phyloP scores from a whole-genome alignment of 768 basidiomycete species.

The Tephrocybe rancida region DNA sequence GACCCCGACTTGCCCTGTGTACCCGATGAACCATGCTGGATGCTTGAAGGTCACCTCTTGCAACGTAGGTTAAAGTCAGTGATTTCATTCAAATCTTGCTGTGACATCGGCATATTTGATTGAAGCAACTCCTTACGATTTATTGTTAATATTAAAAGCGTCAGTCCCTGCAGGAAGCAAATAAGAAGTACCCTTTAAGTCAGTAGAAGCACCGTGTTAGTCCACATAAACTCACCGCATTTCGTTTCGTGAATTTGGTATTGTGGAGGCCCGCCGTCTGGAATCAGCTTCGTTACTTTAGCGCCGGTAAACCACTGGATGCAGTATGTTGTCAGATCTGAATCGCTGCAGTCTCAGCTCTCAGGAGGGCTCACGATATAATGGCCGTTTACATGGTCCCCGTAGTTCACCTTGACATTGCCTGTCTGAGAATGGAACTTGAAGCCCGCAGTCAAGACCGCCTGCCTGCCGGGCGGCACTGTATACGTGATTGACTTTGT shows the following conservation, averaged over 20 bases:
- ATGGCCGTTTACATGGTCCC: constrained; percentile 10
- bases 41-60: no score
- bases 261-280: constrained; percentile 3
- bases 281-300: constrained; percentile 8
- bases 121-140: not conserved
- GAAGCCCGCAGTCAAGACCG: constrained; percentile 10
- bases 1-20: no score
- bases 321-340: not conserved
- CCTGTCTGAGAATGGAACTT: constrained; percentile 16
- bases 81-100: no score
- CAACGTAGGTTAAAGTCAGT: no score
- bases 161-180: not conserved
- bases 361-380: constrained; percentile 9
- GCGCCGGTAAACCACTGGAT: constrained; percentile 13
- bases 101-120: no score
- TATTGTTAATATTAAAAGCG: constrained; percentile 3
- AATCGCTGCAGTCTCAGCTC: not conserved
- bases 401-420: constrained; percentile 14
- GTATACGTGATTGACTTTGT: constrained; percentile 7
- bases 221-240: constrained; percentile 3
- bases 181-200: not conserved
- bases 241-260: constrained; percentile 13
- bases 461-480: constrained; percentile 14
- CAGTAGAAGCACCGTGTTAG: no score
- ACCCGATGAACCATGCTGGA: no score